These are phyloP conservation scores for Exophiala bonariae DNA, from an alignment of 2,329 filamentous ascomycete species.

Conservation along the genomic window DNA sequence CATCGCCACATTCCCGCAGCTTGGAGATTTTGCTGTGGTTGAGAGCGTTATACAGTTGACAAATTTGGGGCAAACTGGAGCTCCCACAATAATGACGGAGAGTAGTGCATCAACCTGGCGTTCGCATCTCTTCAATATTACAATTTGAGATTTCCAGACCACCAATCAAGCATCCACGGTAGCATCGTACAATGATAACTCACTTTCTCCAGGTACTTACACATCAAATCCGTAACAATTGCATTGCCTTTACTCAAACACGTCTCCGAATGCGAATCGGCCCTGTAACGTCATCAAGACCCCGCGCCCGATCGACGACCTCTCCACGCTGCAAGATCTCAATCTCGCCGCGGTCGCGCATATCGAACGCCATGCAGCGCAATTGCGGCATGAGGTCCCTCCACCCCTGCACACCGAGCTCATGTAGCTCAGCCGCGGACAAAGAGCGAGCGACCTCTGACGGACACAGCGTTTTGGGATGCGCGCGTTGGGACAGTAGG, in stretches of 20 bases:
- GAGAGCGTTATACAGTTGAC: neutral
- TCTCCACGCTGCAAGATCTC: conserved; percentile 52
- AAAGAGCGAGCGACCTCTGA: conserved; percentile 52
- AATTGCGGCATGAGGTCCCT: conserved; percentile 49
- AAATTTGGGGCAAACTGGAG: too few relatives aligned
- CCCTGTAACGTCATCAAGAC: conserved; percentile 42
- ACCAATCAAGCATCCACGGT: too few relatives aligned
- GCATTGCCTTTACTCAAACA: too few relatives aligned
- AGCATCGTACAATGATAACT: too few relatives aligned
- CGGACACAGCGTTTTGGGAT: conserved; percentile 55
- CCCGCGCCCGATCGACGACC: conserved; percentile 30
- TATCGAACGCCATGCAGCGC: conserved; percentile 42
- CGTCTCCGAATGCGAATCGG: conserved; percentile 40
- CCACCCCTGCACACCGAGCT: conserved; percentile 39
- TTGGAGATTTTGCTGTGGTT: neutral
- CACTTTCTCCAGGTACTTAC: too few relatives aligned
- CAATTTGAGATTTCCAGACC: too few relatives aligned
- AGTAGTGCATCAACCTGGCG: too few relatives aligned
- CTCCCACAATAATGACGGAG: too few relatives aligned
- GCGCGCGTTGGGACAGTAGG: conserved; percentile 34
- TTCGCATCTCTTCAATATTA: too few relatives aligned
- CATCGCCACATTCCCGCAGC: too few relatives aligned
- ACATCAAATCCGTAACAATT: too few relatives aligned
- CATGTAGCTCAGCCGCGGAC: conserved; percentile 39
- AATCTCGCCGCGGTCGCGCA: conserved; percentile 42